phyloP scores from a whole-genome alignment of 352 stramenopile species.

The Phytopythium montanum region DNA sequence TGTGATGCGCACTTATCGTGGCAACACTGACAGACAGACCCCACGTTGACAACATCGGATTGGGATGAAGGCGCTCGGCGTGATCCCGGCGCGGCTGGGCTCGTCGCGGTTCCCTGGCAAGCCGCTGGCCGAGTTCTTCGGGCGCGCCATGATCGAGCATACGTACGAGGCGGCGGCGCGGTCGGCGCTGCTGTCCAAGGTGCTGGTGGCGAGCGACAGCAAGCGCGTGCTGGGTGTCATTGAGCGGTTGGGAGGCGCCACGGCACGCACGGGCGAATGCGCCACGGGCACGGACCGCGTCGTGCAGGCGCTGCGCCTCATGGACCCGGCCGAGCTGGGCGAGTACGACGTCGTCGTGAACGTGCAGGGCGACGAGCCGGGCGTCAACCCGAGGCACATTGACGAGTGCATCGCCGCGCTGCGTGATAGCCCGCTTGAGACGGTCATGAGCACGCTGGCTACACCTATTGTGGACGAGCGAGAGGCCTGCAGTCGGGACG shows the following conservation, averaged over 20 bases:
- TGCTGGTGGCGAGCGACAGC: conserved; percentile 83
- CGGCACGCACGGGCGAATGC: conserved; percentile 64
- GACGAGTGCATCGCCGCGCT: conserved; percentile 63
- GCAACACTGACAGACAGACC: background rate
- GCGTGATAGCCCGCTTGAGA: conserved; percentile 31
- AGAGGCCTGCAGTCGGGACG: conserved; percentile 51
- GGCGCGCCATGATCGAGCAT: conserved; percentile 83
- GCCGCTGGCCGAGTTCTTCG: conserved; percentile 73
- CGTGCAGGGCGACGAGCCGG: conserved; percentile 81
- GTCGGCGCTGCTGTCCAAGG: conserved; percentile 51
- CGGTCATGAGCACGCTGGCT: conserved; percentile 77
- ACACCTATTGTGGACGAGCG: conserved; percentile 56
- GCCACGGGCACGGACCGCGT: conserved; percentile 75
- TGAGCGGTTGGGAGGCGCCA: conserved; percentile 30
- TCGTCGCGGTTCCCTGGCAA: conserved; percentile 79
- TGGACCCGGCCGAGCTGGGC: conserved; percentile 36
- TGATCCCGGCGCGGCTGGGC: conserved; percentile 73
- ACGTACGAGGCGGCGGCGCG: conserved; percentile 58
- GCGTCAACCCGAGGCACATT: conserved; percentile 76
- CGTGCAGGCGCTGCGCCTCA: conserved; percentile 47
- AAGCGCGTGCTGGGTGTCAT: conserved; percentile 49
- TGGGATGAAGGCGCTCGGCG: conserved; percentile 64
- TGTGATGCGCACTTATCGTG: background rate
- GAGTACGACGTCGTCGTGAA: conserved; percentile 80
- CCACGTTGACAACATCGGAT: conserved; percentile 2